Evolutionary conservation across 1,284 basidiomycete species (phyloP).

Genomic region (Tremellales sp.): DNA sequence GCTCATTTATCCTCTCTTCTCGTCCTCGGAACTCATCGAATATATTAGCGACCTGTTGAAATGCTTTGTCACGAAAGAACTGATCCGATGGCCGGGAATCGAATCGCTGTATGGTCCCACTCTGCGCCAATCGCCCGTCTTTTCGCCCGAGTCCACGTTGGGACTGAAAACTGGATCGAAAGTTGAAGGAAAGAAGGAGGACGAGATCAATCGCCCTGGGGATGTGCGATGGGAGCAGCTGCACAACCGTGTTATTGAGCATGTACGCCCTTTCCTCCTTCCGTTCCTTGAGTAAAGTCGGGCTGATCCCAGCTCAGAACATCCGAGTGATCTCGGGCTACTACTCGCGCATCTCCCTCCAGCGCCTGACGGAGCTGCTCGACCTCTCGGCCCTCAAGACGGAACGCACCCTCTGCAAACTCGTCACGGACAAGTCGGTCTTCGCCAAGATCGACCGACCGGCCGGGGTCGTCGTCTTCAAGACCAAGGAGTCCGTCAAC

Average conservation of each 20-base stretch:
- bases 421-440: slow-evolving; percentile 86
- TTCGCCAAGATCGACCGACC: slow-evolving; percentile 95
- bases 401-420: slow-evolving; percentile 78
- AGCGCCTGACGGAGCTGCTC: slow-evolving; percentile 77
- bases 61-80: slow-evolving; percentile 90
- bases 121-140: slow-evolving; percentile 75
- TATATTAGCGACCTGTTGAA: slow-evolving; percentile 79
- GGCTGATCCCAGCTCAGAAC: slow-evolving; percentile 58
- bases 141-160: slow-evolving; percentile 53
- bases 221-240: slow-evolving; percentile 91
- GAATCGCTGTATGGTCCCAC: slow-evolving; percentile 82
- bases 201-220: slow-evolving; percentile 46
- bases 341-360: slow-evolving; percentile 87
- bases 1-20: slow-evolving; percentile 5
- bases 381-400: slow-evolving; percentile 78
- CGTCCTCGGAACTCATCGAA: neutral
- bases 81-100: slow-evolving; percentile 99
- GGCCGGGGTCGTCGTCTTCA: slow-evolving; percentile 82
- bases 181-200: slow-evolving; percentile 28
- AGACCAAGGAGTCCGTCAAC: slow-evolving; percentile 67
- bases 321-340: slow-evolving; percentile 91
- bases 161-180: slow-evolving; percentile 41
- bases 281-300: neutral
- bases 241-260: slow-evolving; percentile 93
- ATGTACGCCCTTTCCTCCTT: slow-evolving; percentile 54